phyloP scores from a whole-genome alignment of 2,329 filamentous ascomycete species.

The Penicillium sp. region DNA sequence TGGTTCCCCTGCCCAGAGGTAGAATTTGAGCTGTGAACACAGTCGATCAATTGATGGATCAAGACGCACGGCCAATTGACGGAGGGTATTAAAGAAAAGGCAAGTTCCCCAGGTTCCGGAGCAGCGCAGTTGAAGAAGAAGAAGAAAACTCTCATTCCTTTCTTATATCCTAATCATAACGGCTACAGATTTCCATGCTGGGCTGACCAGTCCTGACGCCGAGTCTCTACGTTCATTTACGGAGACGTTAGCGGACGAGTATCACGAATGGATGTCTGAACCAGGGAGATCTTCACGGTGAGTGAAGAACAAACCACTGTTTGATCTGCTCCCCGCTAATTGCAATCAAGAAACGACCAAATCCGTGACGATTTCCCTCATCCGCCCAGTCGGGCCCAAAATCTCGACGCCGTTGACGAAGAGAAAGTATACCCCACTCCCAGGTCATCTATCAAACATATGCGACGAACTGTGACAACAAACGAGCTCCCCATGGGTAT shows the following conservation, averaged over 20 bases:
- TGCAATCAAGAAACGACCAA: conserved; percentile 12
- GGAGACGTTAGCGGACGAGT: conserved; percentile 19
- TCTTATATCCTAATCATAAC: conserved; percentile 8
- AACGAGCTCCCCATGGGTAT: conserved; percentile 16
- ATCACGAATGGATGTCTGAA: conserved; percentile 23
- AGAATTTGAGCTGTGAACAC: neutral
- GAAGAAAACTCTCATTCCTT: neutral
- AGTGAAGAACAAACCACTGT: neutral
- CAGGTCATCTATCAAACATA: conserved; percentile 25
- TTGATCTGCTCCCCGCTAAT: neutral
- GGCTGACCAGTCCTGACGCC: conserved; percentile 11
- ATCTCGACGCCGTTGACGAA: conserved; percentile 16
- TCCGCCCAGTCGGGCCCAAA: conserved; percentile 18
- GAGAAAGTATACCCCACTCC: conserved; percentile 19
- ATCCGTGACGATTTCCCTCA: conserved; percentile 26
- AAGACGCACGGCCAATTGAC: conserved; percentile 1
- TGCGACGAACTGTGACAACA: conserved; percentile 27
- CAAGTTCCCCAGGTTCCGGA: neutral
- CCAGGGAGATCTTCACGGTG: conserved; percentile 18
- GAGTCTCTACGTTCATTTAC: conserved; percentile 22
- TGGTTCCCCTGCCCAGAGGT: neutral
- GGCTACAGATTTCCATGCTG: conserved; percentile 14
- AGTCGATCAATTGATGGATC: conserved; percentile 23
- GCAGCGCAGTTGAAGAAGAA: neutral
- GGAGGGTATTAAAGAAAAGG: conserved; percentile 15